Percentiles rank a stretch among this genome's conserved stretches.
These are phyloP conservation scores for Saccharomycopsis sp. DNA, from an alignment of 805 yeast species.

Conservation along the genomic window DNA sequence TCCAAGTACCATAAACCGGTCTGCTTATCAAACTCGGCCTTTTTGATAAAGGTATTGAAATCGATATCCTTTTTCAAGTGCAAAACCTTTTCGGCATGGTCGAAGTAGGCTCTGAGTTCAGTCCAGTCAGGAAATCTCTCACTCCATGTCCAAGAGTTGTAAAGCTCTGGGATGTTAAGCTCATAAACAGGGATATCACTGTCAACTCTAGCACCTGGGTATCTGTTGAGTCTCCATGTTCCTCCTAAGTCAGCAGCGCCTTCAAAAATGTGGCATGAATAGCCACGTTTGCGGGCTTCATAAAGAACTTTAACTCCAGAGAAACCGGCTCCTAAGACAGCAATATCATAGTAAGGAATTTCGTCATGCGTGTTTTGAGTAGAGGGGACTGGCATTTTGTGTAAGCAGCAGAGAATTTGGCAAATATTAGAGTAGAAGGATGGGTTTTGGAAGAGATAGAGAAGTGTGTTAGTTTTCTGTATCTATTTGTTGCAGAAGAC, in stretches of 20 bases:
- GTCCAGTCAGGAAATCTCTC: slow-evolving; percentile 25
- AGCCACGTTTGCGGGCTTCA: slow-evolving; percentile 21
- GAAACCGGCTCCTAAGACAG: slow-evolving; percentile 23
- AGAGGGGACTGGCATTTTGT: slow-evolving; percentile 14
- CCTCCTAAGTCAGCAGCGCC: slow-evolving; percentile 20
- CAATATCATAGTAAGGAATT: slow-evolving; percentile 19
- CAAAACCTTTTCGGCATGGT: slow-evolving; percentile 25
- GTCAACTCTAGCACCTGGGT: slow-evolving; percentile 28
- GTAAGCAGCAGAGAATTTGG: background rate
- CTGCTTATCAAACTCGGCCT: slow-evolving; percentile 23
- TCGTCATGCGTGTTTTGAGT: background rate
- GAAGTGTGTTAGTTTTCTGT: no score
- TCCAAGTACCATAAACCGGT: slow-evolving; percentile 25
- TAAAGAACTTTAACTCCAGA: slow-evolving; percentile 20
- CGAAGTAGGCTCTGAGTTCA: slow-evolving; percentile 26
- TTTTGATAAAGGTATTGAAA: slow-evolving; percentile 23
- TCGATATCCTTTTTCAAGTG: slow-evolving; percentile 24
- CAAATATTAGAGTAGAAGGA: no score
- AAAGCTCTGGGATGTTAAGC: slow-evolving; percentile 25
- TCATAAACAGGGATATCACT: slow-evolving; percentile 27
- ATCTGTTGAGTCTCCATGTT: slow-evolving; percentile 22
- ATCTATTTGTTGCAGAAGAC: no score
- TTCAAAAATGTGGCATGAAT: slow-evolving; percentile 20
- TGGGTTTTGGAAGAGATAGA: no score
- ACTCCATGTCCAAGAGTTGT: slow-evolving; percentile 26